A percentile compares a stretch with the other conserved stretches of the same genome.
phyloP scores from a whole-genome alignment of 345 rosid genomes.

The Pugionium dolabratum region DNA sequence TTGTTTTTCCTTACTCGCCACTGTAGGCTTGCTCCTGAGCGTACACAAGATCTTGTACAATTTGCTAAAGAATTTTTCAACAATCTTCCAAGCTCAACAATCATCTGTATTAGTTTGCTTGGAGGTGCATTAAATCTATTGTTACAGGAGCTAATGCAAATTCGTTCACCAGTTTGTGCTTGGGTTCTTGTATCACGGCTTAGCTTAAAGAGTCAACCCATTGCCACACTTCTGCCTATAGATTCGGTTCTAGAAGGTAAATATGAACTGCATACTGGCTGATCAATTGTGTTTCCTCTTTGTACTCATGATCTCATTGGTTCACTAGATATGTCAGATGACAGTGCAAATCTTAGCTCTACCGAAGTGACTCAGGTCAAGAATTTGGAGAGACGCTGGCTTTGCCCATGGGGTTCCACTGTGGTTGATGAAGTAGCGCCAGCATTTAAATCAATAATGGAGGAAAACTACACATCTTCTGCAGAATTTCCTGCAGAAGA shows the following conservation, averaged over 20 bases:
- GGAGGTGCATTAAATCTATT: constrained; percentile 57
- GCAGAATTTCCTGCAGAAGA: constrained; percentile 48
- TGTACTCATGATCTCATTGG: constrained; percentile 30
- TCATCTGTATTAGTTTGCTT: constrained; percentile 72
- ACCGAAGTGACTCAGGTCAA: constrained; percentile 38
- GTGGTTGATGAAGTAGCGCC: constrained; percentile 78
- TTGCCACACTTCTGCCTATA: constrained; percentile 72
- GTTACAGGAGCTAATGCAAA: constrained; percentile 55
- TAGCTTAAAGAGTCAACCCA: constrained; percentile 57
- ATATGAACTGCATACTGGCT: constrained; percentile 22
- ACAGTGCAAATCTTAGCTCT: constrained; percentile 40
- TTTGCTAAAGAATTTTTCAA: constrained; percentile 61
- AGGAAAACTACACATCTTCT: constrained; percentile 69
- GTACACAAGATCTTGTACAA: constrained; percentile 61
- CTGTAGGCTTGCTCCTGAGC: constrained; percentile 81
- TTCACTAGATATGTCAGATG: constrained; percentile 50
- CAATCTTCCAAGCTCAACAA: constrained; percentile 60
- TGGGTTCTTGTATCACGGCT: constrained; percentile 82
- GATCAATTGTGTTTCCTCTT: constrained; percentile 1
- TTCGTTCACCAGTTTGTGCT: constrained; percentile 57
- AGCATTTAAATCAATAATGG: constrained; percentile 68
- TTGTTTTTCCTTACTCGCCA: constrained; percentile 28
- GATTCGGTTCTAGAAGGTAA: constrained; percentile 72
- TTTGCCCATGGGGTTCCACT: constrained; percentile 81
- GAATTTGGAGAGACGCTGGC: constrained; percentile 56